A percentile compares a stretch with the other conserved stretches of the same genome.
Evolutionary conservation across 306 rosid genomes (phyloP).

Genomic region (Acacia acuminata): DNA sequence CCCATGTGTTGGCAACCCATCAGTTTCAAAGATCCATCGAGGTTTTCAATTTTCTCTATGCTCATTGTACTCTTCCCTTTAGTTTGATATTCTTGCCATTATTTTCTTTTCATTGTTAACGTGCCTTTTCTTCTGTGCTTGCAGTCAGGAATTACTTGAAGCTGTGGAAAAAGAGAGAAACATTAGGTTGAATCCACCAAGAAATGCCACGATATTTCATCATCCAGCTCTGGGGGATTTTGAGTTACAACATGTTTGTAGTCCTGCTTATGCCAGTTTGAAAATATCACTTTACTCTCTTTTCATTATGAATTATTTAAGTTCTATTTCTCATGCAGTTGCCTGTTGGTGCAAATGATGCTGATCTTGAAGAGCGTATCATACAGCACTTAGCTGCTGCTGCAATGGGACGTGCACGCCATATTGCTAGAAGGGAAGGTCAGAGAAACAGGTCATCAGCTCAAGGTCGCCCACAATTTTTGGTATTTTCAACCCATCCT

Average conservation of each 20-base stretch:
- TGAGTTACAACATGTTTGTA: slow-evolving; percentile 88
- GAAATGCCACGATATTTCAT: slow-evolving; percentile 89
- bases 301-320: slow-evolving; percentile 29
- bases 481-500: slow-evolving; percentile 82
- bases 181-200: slow-evolving; percentile 69
- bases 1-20: slow-evolving; percentile 99
- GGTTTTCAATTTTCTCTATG: slow-evolving; percentile 52
- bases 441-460: slow-evolving; percentile 82
- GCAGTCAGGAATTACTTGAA: slow-evolving; percentile 94
- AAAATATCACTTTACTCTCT: slow-evolving; percentile 26
- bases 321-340: slow-evolving; percentile 54
- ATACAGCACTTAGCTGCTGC: slow-evolving; percentile 99
- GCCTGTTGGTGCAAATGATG: slow-evolving; percentile 88
- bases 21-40: slow-evolving; percentile 91
- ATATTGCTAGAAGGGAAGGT: slow-evolving; percentile 90
- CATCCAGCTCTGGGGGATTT: slow-evolving; percentile 97
- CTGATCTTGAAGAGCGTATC: slow-evolving; percentile 96
- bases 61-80: neutral
- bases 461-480: slow-evolving; percentile 85
- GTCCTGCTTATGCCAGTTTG: slow-evolving; percentile 35
- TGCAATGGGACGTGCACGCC: slow-evolving; percentile 98
- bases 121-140: slow-evolving; percentile 26
- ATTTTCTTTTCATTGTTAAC: slow-evolving; percentile 24
- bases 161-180: slow-evolving; percentile 88
- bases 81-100: neutral